Base-by-base conservation (phyloP, 352 stramenopile genomes). In the Globisporangium abappressorium region DNA sequence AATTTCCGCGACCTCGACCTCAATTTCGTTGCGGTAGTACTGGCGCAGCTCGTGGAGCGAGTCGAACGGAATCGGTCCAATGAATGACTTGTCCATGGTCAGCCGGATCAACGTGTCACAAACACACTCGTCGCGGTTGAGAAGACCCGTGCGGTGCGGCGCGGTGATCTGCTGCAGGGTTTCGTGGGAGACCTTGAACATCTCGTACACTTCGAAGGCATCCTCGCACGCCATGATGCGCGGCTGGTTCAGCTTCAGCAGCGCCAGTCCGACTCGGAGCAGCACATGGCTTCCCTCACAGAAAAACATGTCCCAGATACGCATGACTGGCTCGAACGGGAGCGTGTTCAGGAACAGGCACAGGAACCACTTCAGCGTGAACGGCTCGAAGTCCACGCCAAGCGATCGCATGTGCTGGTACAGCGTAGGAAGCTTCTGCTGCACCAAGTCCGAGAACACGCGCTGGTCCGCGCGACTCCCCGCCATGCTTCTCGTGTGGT, bases 281-380 rank as follows among this genome's bases (percentile, higher is more conserved):
- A 98, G 76, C 22, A 97, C 88, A 55, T 97, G 93, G 62, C 79
- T 91, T 20, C 92, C 89, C 72, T 97, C 89, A 59, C 90, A 94
- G 46, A 97, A 96, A 57, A 97, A 94, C 30, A 93, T 70, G 61
- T 97, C 91, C 91, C 91, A 97, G 57, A 97, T 85, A 8, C 91
- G 82, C 73, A 97, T 77, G n/a, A 91, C 90, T 0, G 85, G 87
- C 54, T 97, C 89, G 43, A 97, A 88, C 18, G 89, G 88, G 20
- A 98, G 71, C 28, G 90, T 95, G 69, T 97, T 97, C n/a, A 98
- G 74, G 74, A 97, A 98, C 3, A 97, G 69, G 72, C 92, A 98
- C 0, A 98, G 69, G 53, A 97, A 98, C 92, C 92, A 98, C 70
- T 97, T 97, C 64, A 96, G 85, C 46, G 92, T 97, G 51, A 98